Percentiles rank a stretch among this genome's conserved stretches.
These are phyloP conservation scores for Scheffersomyces coipomensis DNA, from an alignment of 805 yeast species.

Conservation along the genomic window DNA sequence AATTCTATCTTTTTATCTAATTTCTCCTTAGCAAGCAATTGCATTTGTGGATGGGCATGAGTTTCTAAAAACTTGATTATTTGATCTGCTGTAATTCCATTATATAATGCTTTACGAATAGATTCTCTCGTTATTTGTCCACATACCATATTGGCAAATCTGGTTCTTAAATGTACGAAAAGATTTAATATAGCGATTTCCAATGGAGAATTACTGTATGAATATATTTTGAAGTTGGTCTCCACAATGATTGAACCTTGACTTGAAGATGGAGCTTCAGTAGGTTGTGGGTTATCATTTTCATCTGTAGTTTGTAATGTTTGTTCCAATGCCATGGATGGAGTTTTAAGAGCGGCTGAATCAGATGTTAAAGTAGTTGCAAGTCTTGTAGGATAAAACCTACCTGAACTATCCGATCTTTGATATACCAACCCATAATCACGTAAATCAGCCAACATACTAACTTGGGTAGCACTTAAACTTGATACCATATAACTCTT, in stretches of 20 bases:
- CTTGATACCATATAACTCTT: slow-evolving; percentile 73
- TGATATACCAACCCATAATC: slow-evolving; percentile 89
- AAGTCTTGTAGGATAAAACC: slow-evolving; percentile 86
- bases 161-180: slow-evolving; percentile 79
- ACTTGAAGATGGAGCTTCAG: slow-evolving; percentile 40
- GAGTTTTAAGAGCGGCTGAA: slow-evolving; percentile 64
- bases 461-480: slow-evolving; percentile 74
- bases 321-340: slow-evolving; percentile 73
- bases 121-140: slow-evolving; percentile 94
- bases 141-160: slow-evolving; percentile 89
- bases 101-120: slow-evolving; percentile 73
- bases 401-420: slow-evolving; percentile 49
- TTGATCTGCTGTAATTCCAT: slow-evolving; percentile 95
- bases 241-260: slow-evolving; percentile 82
- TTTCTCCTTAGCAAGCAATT: slow-evolving; percentile 66
- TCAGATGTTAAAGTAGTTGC: slow-evolving; percentile 91
- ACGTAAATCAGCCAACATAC: slow-evolving; percentile 83
- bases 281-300: slow-evolving; percentile 10
- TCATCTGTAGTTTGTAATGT: slow-evolving; percentile 40
- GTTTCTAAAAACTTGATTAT: slow-evolving; percentile 83
- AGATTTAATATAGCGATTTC: slow-evolving; percentile 90
- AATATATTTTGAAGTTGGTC: slow-evolving; percentile 89
- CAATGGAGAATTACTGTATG: slow-evolving; percentile 90
- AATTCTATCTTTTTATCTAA: slow-evolving; percentile 66
- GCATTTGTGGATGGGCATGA: slow-evolving; percentile 94